Base-by-base conservation (phyloP, 306 rosid species). In the Lotus japonicus region DNA sequence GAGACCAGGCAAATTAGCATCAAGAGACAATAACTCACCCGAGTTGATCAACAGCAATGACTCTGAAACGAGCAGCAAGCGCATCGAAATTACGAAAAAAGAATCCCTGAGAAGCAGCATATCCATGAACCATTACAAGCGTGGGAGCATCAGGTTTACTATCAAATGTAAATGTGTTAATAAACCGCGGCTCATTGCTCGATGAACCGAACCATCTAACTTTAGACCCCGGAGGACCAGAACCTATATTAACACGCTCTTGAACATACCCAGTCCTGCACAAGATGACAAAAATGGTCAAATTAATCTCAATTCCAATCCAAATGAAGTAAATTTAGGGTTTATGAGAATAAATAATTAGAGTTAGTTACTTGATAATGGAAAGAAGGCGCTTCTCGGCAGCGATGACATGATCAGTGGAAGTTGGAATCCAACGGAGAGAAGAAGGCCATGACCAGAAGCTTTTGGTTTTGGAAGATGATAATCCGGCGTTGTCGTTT, bases 301-400 rank as follows among this genome's bases (percentile, higher is more conserved):
- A 45, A 42, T 18, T 31, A 43, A 49, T 55, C 26, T 9, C 13
- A 71, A 26, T 31, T n/a, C n/a, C n/a, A n/a, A n/a, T 1, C 5
- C 23, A 21, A 21, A 13, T 5, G 36, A 5, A 31, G 7, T 5
- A 64, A 31, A 13, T 16, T 49, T 71, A 75, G 78, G 83, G 86
- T 79, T 84, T 66, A 14, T 16, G 55, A 56, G n/a, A n/a, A n/a
- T n/a, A n/a, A n/a, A n/a, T n/a, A n/a, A n/a, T n/a, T n/a, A n/a
- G n/a, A n/a, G 76, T 57, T 10, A 56, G 5, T 80, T 84, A 94
- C 98, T 83, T 90, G 86, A 88, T 79, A 0, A 90, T 38, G 50
- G 99, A 94, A 58, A 90, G 96, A 70, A 94, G 96, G 17, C 92
- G 95, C 78, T 90, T 88, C 84, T 94, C 99, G 73, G 97, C 84